These are phyloP conservation scores for Rhipidocladum racemiflorum DNA, from an alignment of 176 grass and related monocot genomes.

Conservation along the genomic window DNA sequence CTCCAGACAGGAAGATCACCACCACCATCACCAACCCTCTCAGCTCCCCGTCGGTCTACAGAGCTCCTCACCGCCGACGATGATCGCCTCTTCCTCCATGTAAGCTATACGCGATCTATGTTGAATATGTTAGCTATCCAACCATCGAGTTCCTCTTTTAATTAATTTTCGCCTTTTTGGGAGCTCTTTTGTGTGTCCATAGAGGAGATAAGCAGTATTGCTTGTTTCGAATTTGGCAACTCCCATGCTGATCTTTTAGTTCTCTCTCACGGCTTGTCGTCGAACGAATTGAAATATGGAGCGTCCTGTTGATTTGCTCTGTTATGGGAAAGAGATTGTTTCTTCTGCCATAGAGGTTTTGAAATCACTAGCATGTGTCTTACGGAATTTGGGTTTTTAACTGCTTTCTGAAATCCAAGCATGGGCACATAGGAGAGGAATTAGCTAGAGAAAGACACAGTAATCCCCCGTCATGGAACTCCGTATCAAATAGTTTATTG, in stretches of 20 bases:
- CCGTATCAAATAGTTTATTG: conserved; percentile 36
- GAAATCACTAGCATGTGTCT: neutral
- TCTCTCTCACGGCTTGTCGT: neutral
- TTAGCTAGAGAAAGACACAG: neutral
- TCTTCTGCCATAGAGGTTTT: neutral
- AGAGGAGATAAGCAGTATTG: neutral
- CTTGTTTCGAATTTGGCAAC: conserved; percentile 18
- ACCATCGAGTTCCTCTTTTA: neutral
- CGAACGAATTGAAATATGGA: neutral
- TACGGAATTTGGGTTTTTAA: neutral
- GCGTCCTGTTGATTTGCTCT: neutral
- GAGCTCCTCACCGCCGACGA: neutral
- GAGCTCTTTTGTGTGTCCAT: neutral
- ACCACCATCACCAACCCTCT: neutral
- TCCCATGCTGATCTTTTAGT: neutral
- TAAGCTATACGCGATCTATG: conserved; percentile 21
- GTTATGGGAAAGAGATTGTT: neutral
- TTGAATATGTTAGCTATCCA: neutral
- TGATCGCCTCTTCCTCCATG: conserved; percentile 53
- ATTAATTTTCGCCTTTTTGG: neutral
- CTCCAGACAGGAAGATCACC: conserved; percentile 27
- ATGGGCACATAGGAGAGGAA: neutral
- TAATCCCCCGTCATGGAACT: neutral
- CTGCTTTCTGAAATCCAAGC: conserved; percentile 7
- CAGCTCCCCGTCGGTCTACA: conserved; percentile 13